Base-by-base conservation (phyloP, 768 basidiomycete genomes). In the Boletus huronensis region DNA sequence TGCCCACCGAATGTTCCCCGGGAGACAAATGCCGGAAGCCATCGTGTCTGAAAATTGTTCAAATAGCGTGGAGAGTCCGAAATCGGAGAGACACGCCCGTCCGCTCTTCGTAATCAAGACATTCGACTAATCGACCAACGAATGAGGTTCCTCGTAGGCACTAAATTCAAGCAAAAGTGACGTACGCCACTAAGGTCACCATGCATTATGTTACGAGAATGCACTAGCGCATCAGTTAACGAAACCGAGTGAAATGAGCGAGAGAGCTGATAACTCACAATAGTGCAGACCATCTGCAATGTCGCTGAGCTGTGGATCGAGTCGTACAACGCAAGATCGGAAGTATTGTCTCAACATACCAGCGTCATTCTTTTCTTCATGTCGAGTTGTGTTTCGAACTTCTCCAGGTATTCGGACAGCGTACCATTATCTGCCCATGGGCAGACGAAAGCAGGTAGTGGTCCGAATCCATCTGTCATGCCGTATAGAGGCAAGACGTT, bases 151-250 rank as follows among this genome's bases (percentile, higher is more conserved):
- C 28, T 3, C 3, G 4, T 34, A 39, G 8, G 14, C 26, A 38
- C 8, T 11, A 6, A 11, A 46, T 31, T 32, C 14, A n/a, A 23
- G 21, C 0, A 26, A 5, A 28, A 31, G 17, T 11, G 14, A 68
- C 61, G 3, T 46, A 59, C 77, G 9, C 73, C 69, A 55, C 75
- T 75, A 17, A 78, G 45, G 43, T 78, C 77, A 3, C 77, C 75
- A 28, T 78, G 77, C 23, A 74, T 63, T 23, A 65, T 16, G n/a
- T 55, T 26, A 67, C 54, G 44, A 14, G 59, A 35, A 41, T 64
- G 63, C 47, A 68, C 63, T 70, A 50, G 34, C 4, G 4, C 28
- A 40, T 36, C 21, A 19, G 46, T 57, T 21, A 21, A 32, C 28
- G 11, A 57, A 29, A 42, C 40, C 6, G 21, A 26, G 7, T 13